Evolutionary conservation across 2,329 filamentous ascomycete species (phyloP).

Genomic region (Sporothrix brasiliensis): DNA sequence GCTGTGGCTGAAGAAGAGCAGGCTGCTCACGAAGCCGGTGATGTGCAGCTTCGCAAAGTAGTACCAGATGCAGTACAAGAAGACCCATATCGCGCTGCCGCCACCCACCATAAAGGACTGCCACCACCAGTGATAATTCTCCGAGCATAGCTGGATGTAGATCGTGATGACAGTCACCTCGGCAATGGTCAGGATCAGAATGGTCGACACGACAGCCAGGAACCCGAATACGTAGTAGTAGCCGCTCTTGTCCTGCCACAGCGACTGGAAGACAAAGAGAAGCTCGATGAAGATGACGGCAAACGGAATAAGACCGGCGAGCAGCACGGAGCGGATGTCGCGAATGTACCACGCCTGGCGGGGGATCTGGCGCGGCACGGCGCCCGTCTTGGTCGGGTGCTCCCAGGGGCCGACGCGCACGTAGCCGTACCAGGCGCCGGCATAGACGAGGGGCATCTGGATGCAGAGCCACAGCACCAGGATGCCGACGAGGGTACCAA

Average conservation of each 20-base stretch:
- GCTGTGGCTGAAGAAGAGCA: conserved; percentile 86
- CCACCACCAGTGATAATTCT: conserved; percentile 95
- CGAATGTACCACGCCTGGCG: conserved; percentile 74
- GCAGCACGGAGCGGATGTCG: conserved; percentile 63
- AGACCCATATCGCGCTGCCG: conserved; percentile 78
- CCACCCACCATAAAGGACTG: conserved; percentile 80
- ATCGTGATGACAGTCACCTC: conserved; percentile 83
- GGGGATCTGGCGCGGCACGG: conserved; percentile 73
- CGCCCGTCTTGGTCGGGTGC: conserved; percentile 77
- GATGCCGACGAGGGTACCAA: conserved; percentile 74
- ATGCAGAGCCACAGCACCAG: conserved; percentile 80
- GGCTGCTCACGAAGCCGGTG: conserved; percentile 72
- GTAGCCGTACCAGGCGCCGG: conserved; percentile 77
- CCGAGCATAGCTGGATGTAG: conserved; percentile 78
- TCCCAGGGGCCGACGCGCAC: conserved; percentile 69
- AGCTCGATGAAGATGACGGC: conserved; percentile 53
- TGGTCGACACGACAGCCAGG: conserved; percentile 70
- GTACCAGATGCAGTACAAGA: conserved; percentile 81
- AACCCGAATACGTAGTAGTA: conserved; percentile 94
- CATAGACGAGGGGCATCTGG: conserved; percentile 81
- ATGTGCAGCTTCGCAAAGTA: conserved; percentile 80
- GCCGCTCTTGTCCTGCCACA: conserved; percentile 88
- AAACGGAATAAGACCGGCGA: conserved; percentile 80
- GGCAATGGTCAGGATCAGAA: conserved; percentile 74
- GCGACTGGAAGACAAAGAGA: conserved; percentile 57